Evolutionary conservation across 1,284 basidiomycete genomes (phyloP).

Genomic region (Ganoderma meredithae): DNA sequence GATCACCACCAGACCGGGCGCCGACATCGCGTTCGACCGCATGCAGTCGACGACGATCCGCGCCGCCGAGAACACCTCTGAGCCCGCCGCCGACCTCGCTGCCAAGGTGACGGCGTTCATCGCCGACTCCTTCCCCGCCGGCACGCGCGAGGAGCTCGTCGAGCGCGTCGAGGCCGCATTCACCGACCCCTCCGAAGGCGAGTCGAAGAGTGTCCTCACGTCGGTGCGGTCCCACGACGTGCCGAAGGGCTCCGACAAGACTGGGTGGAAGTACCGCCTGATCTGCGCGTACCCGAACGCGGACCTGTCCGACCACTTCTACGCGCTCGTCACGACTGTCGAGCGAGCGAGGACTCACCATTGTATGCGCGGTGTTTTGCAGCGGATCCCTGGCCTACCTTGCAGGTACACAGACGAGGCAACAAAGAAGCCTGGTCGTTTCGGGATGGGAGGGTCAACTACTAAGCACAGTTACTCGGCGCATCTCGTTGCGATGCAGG

Average conservation of each 20-base stretch:
- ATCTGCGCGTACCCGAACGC: conserved; percentile 3
- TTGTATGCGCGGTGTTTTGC: neutral
- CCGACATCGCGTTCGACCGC: conserved; percentile 1
- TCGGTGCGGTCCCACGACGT: neutral
- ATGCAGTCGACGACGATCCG: neutral
- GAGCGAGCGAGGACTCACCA: neutral
- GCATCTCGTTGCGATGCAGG: neutral
- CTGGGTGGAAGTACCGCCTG: neutral
- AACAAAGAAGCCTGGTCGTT: neutral
- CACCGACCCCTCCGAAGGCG: neutral
- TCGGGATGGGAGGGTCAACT: neutral
- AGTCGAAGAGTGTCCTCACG: neutral
- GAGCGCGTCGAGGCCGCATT: neutral
- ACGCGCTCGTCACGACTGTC: neutral
- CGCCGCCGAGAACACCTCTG: neutral
- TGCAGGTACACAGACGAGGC: neutral
- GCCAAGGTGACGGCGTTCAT: neutral
- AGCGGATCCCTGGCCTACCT: neutral
- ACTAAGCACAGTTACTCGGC: neutral
- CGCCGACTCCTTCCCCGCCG: neutral
- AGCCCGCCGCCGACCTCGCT: neutral
- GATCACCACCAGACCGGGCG: neutral
- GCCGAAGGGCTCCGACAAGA: neutral
- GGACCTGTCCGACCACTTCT: conserved; percentile 1
- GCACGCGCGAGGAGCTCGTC: neutral